Base-by-base conservation (phyloP, 805 yeast species). In the Cyberlindnera misumaiensis region DNA sequence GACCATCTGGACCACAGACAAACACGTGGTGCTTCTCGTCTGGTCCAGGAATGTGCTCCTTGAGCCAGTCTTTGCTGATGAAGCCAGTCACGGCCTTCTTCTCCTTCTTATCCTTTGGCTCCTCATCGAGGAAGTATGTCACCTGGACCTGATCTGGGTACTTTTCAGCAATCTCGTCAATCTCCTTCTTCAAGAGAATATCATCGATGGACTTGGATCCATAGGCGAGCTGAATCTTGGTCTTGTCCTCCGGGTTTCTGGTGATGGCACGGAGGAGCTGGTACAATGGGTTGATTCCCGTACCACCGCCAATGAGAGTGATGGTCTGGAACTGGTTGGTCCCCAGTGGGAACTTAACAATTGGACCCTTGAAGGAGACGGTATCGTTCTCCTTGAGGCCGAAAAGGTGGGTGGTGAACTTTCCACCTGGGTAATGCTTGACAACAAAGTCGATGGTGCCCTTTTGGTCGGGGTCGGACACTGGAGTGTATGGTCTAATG, bases 271-370 rank as follows among this genome's bases (percentile, higher is more conserved):
- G 82, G 46, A 86, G 62, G 61, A 93, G 66, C 71, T 93, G 98
- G 72, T 74, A 89, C 64, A 93, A 72, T 43, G 98, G 98, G 34
- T 97, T 86, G 62, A 93, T 89, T 65, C 97, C 97, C 36, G 95
- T 73, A 59, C 98, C 98, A 57, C 95, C 98, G 54, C 96, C 97
- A 51, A 93, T 70, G 59, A 93, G 74, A 42, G 82, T 77, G 59
- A 93, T 77, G 48, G 77, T 68, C 55, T 83, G 76, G 70, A 75
- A 90, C 59, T 80, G 76, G 72, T 93, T 90, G 51, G 90, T 83
- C 53, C 73, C 73, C 87, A 94, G 86, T 60, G 82, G 77, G 85
- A 93, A 89, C 72, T 93, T 93, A 55, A 73, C 70, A 49, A 88
- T 74, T 48, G 97, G 97, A 36, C 98, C 98, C 71, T 88, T 90